Evolutionary conservation across 139 green algal genomes (phyloP), one percentile per base, ranked within the genome.

Genomic region (Haematococcus lacustris): DNA sequence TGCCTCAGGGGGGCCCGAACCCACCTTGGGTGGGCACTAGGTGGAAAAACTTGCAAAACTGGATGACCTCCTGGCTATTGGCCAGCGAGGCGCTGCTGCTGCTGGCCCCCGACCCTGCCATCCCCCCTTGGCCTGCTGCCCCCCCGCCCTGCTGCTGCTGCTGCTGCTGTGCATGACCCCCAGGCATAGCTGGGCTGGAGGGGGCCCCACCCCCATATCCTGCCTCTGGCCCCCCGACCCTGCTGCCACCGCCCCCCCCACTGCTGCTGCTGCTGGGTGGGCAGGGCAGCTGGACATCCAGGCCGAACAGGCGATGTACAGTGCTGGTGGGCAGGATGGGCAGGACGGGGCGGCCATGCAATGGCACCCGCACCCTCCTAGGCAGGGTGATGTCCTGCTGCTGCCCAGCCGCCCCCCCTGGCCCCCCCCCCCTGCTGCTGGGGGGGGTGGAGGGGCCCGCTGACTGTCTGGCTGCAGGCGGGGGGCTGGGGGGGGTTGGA

Each of bases 21-120:
- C 26, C 53, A 83, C 85, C 76, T 63, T 85, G 73, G 0, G 84
- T 84, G 13, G 85, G 79, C 23, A 92, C 81, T 25, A 92, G 79
- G 73, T 94, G 87, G 71, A 85, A 86, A 70, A 87, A 92, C 82
- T 92, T 89, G 40, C 80, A 82, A 70, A 81, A 94, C 60, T 91
- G 87, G 71, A 86, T 72, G 64, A 84, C 79, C 62, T 92, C 87
- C 4, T 3, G 6, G 9, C 5, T 23, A 40, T 69, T 57, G 28
- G 53, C 39, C 69, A 34, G 51, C 47, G 30, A 33, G 7, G 28
- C 30, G 63, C 78, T 30, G 70, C 41, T 32, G 57, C 32, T 28
- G 61, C 30, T 2, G 71, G 47, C 25, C 67, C 59, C 5, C n/a
- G n/a, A 57, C 47, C 47, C 47, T 28, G 47, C 47, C 13, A 21